A percentile compares a stretch with the other conserved stretches of the same genome.
phyloP scores from a whole-genome alignment of 1,139 yeast genomes.

The Yamadazyma blattariae region DNA sequence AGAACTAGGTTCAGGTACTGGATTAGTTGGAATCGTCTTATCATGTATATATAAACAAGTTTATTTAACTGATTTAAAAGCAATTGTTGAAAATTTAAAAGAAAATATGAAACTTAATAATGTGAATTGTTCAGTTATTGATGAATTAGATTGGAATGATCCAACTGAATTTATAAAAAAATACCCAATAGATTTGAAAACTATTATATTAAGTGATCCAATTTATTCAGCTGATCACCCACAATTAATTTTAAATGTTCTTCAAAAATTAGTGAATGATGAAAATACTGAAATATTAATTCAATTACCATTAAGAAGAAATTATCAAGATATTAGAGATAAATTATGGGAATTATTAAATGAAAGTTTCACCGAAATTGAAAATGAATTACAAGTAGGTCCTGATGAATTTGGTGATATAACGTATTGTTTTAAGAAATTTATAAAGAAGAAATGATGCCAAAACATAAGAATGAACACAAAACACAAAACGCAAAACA shows the following conservation, averaged over 20 bases:
- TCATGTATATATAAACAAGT: slow-evolving; percentile 42
- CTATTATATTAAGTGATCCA: slow-evolving; percentile 81
- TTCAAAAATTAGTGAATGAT: slow-evolving; percentile 32
- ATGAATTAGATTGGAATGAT: slow-evolving; percentile 74
- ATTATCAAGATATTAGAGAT: slow-evolving; percentile 63
- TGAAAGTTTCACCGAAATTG: slow-evolving; percentile 23
- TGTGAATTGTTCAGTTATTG: slow-evolving; percentile 27
- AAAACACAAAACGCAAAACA: too few species aligned
- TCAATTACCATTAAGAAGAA: slow-evolving; percentile 72
- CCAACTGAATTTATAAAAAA: slow-evolving; percentile 40
- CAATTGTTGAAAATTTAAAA: slow-evolving; percentile 65
- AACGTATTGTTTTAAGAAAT: slow-evolving; percentile 55
- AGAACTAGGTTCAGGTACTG: slow-evolving; percentile 94
- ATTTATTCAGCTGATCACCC: slow-evolving; percentile 86
- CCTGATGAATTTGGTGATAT: slow-evolving; percentile 84
- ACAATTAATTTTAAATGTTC: slow-evolving; percentile 59
- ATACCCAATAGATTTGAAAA: slow-evolving; percentile 36
- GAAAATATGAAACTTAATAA: slow-evolving; percentile 56
- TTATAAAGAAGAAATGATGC: too few species aligned
- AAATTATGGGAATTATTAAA: slow-evolving; percentile 54
- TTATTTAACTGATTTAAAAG: slow-evolving; percentile 73
- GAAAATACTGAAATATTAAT: slow-evolving; percentile 54
- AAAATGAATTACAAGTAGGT: slow-evolving; percentile 51
- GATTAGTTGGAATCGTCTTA: slow-evolving; percentile 76
- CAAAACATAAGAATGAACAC: too few species aligned